These are phyloP conservation scores for Sugiyamaella xylanicola DNA, from an alignment of 1,139 yeast genomes.

Conservation along the genomic window DNA sequence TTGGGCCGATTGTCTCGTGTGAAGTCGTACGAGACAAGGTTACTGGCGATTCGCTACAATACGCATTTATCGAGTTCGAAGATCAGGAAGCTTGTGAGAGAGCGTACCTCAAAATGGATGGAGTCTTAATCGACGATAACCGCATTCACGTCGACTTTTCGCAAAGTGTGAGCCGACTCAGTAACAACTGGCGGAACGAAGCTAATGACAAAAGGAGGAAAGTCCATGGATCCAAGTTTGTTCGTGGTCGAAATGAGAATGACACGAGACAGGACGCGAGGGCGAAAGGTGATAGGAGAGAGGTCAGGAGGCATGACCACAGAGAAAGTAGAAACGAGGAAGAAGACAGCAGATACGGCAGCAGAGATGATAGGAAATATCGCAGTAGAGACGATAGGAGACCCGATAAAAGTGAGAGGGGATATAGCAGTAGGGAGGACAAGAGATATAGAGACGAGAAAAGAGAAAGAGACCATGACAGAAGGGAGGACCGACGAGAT, in stretches of 20 bases:
- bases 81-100: conserved; percentile 53
- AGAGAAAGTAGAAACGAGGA: conserved; percentile 12
- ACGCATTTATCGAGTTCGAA: conserved; percentile 64
- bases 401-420: conserved; percentile 5
- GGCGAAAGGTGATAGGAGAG: neutral
- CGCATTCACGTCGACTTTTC: conserved; percentile 69
- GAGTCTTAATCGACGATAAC: conserved; percentile 63
- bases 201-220: conserved; percentile 25
- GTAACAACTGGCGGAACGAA: conserved; percentile 29
- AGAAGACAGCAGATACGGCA: conserved; percentile 4
- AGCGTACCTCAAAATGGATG: conserved; percentile 63
- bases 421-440: conserved; percentile 12
- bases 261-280: neutral
- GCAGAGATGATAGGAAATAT: neutral
- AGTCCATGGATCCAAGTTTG: conserved; percentile 21
- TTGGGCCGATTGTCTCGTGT: conserved; percentile 56
- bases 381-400: conserved; percentile 8
- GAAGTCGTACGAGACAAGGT: conserved; percentile 53
- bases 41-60: conserved; percentile 55
- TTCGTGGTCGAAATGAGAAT: neutral
- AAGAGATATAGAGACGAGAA: conserved; percentile 10
- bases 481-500: conserved; percentile 12
- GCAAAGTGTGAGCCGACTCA: conserved; percentile 50
- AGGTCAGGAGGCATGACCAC: conserved; percentile 14
- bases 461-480: too few relatives aligned